These are phyloP conservation scores for Tardiomyces depauwii DNA, from an alignment of 1,139 yeast genomes.

Conservation along the genomic window DNA sequence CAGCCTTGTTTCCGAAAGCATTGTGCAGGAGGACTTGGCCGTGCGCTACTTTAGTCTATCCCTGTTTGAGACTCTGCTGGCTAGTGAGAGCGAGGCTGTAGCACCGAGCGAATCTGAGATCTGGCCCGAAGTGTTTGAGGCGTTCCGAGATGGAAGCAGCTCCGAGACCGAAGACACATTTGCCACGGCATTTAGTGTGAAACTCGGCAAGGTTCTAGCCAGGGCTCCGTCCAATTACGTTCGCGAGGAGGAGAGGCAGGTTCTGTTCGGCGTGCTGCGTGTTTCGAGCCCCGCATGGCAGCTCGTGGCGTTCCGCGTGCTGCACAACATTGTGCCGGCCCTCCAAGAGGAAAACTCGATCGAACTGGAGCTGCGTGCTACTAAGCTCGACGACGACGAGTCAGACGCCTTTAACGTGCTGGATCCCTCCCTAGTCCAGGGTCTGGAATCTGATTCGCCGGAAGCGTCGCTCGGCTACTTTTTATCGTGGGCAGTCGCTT, in stretches of 20 bases:
- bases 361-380: constrained; percentile 14
- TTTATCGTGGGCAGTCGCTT: constrained; percentile 59
- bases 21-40: background rate
- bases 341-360: constrained; percentile 27
- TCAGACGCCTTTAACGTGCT: constrained; percentile 18
- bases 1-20: background rate
- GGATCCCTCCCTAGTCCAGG: constrained; percentile 19
- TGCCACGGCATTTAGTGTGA: background rate
- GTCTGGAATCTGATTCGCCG: constrained; percentile 8
- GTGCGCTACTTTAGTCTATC: background rate
- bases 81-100: background rate
- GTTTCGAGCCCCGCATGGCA: background rate
- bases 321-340: constrained; percentile 30
- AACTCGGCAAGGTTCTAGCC: background rate
- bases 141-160: background rate
- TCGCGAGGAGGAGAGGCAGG: background rate
- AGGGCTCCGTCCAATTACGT: background rate
- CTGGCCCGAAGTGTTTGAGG: background rate
- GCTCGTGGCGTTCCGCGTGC: constrained; percentile 19
- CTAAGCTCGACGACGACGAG: constrained; percentile 2
- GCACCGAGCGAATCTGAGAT: background rate
- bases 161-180: background rate
- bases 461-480: constrained; percentile 24
- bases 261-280: background rate
- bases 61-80: background rate